Evolutionary conservation across 352 stramenopile genomes (phyloP), one percentile per base, ranked within the genome.

Genomic region (Globisporangium nodosum): DNA sequence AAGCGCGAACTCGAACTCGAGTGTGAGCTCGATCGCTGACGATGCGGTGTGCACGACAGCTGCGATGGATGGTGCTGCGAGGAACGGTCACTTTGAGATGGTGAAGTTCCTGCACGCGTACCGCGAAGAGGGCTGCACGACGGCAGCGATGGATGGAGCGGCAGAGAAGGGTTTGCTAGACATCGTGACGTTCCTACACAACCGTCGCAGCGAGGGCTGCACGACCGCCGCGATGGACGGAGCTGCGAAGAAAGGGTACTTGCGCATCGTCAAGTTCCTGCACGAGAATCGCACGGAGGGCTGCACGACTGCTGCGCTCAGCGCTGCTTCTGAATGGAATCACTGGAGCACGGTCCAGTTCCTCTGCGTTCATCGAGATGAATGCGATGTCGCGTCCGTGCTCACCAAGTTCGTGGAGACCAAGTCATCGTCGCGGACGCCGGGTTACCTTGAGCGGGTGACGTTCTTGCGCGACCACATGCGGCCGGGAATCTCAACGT

Each of bases 181-280:
- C 20, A 31, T 31, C 7, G 45, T 49, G 16, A 16, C 9, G 11
- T 49, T 31, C 20, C 45, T 49, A 1, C 45, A 49, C 20, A 20
- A 49, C 3, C 45, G 15, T 20, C 24, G 21, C 20, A 15, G 11
- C 7, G n/a, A 49, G 45, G 9, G 45, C 9, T 49, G 45, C 20
- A 49, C 45, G 20, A 49, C 20, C 7, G 45, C 45, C 20, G 45
- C 45, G 45, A 21, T 49, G 45, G 45, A 49, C n/a, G 45, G 45
- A 15, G 45, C 45, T 4, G 45, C 45, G 11, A 12, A 24, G n/a
- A 30, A 49, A 0, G 45, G 45, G 20, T 6, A 49, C 45, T 31
- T 49, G 45, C 5, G 21, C 6, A 8, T 31, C 12, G 45, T 49
- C 18, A 49, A 31, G 45, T 49, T 49, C 45, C 9, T 49, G 45